Percentiles rank a stretch among this genome's conserved stretches.
Conservation (phyloP, 1,284 basidiomycete genomes). For the Sphaerobolus stellatus region DNA sequence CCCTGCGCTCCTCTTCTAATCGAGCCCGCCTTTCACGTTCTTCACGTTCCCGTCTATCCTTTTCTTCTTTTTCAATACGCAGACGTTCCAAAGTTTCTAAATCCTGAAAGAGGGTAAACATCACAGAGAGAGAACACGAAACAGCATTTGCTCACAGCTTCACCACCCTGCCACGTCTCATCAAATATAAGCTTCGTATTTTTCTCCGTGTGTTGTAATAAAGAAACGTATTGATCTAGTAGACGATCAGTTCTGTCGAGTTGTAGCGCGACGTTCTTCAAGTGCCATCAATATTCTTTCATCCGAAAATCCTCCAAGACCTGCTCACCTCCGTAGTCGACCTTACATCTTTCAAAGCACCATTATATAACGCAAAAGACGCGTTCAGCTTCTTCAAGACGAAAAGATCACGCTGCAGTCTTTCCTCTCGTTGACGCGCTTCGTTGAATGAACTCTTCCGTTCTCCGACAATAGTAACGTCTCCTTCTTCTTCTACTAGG, state of each 20-base stretch:
- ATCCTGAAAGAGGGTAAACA: conserved; percentile 46
- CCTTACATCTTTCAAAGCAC: conserved; percentile 59
- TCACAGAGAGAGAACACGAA: neutral
- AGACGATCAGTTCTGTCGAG: conserved; percentile 67
- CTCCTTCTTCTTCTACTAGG: conserved; percentile 13
- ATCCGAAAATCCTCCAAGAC: neutral
- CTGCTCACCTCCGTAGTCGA: conserved; percentile 64
- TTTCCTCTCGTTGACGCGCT: conserved; percentile 62
- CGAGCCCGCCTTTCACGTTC: conserved; percentile 46
- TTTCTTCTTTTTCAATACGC: conserved; percentile 46
- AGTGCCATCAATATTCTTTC: neutral
- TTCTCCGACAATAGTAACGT: conserved; percentile 25
- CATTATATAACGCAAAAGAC: conserved; percentile 63
- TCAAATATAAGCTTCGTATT: conserved; percentile 67
- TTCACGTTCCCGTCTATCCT: conserved; percentile 47
- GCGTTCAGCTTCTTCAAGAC: conserved; percentile 69
- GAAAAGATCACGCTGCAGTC: conserved; percentile 67
- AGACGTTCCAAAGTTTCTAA: conserved; percentile 53
- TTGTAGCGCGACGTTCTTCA: conserved; percentile 61
- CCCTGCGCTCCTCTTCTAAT: conserved; percentile 49
- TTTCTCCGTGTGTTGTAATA: conserved; percentile 68
- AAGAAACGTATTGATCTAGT: conserved; percentile 67
- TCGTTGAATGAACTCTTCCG: conserved; percentile 17
- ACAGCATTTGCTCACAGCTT: conserved; percentile 47
- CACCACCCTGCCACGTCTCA: conserved; percentile 69